phyloP scores from a whole-genome alignment of 805 yeast genomes.

The Lachancea waltii region DNA sequence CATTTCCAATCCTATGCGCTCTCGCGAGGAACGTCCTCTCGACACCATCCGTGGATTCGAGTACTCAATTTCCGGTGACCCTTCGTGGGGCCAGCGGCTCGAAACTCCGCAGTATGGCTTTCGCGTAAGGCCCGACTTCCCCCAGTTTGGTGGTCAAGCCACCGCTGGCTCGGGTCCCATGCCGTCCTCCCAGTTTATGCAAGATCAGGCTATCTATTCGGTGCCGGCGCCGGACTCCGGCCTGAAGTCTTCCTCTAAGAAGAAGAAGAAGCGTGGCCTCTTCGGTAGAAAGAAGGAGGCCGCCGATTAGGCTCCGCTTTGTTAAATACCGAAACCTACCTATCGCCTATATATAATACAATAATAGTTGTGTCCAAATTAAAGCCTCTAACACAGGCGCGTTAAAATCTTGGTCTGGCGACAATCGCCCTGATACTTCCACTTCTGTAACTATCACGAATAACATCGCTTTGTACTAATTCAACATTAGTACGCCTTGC shows the following conservation, averaged over 20 bases:
- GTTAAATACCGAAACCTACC: not conserved
- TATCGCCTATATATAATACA: not conserved
- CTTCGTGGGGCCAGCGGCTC: slow-evolving; percentile 66
- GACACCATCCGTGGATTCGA: slow-evolving; percentile 94
- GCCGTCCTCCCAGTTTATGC: slow-evolving; percentile 32
- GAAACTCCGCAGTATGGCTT: slow-evolving; percentile 79
- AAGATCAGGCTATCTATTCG: slow-evolving; percentile 55
- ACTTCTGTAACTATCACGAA: not conserved
- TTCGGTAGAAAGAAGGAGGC: slow-evolving; percentile 64
- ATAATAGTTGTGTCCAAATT: no score
- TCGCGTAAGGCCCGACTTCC: slow-evolving; percentile 73
- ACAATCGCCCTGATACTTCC: not conserved
- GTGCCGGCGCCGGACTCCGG: slow-evolving; percentile 39
- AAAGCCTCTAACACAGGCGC: no score
- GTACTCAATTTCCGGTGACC: slow-evolving; percentile 79
- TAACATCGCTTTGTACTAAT: not conserved
- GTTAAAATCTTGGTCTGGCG: no score
- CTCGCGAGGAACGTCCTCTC: slow-evolving; percentile 91
- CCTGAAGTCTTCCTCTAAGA: slow-evolving; percentile 31
- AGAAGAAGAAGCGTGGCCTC: slow-evolving; percentile 73
- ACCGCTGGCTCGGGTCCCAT: slow-evolving; percentile 22
- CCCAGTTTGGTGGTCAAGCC: slow-evolving; percentile 31
- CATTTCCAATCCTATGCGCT: slow-evolving; percentile 85
- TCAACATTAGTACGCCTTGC: not conserved
- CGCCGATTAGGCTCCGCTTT: not conserved